Evolutionary conservation across 2,329 filamentous ascomycete species (phyloP).

Genomic region (Beauveria varroae): DNA sequence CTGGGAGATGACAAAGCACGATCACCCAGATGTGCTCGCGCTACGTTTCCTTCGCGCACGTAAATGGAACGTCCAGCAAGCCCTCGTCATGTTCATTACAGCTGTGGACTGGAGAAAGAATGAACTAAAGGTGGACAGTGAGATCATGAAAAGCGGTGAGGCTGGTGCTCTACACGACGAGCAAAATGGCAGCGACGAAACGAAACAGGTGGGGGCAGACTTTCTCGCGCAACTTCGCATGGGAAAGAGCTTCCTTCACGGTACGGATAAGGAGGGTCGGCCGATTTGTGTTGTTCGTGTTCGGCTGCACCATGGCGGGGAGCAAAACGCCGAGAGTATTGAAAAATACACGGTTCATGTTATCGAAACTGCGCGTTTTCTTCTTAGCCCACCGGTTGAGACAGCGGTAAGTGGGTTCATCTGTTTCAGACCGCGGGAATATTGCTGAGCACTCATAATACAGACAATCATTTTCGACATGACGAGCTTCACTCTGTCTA

Average conservation of each 20-base stretch:
- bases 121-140: slow-evolving; percentile 82
- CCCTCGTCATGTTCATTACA: slow-evolving; percentile 86
- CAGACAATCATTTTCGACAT: slow-evolving; percentile 94
- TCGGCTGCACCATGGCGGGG: slow-evolving; percentile 70
- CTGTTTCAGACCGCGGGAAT: not conserved
- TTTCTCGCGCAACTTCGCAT: slow-evolving; percentile 78
- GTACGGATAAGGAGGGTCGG: slow-evolving; percentile 72
- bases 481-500: slow-evolving; percentile 86
- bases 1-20: slow-evolving; percentile 93
- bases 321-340: slow-evolving; percentile 73
- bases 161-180: slow-evolving; percentile 54
- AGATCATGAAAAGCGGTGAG: slow-evolving; percentile 76
- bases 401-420: slow-evolving; percentile 66
- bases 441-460: slow-evolving; percentile 17
- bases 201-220: slow-evolving; percentile 63
- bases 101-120: slow-evolving; percentile 85
- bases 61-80: slow-evolving; percentile 93
- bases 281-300: slow-evolving; percentile 84
- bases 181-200: slow-evolving; percentile 45
- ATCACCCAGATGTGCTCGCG: slow-evolving; percentile 80
- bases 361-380: slow-evolving; percentile 87
- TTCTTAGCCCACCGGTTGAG: slow-evolving; percentile 72
- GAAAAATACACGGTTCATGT: slow-evolving; percentile 89
- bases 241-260: slow-evolving; percentile 91
- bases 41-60: slow-evolving; percentile 80